Conservation (phyloP, 2,329 filamentous ascomycete genomes). For the Curvularia spicifera region DNA sequence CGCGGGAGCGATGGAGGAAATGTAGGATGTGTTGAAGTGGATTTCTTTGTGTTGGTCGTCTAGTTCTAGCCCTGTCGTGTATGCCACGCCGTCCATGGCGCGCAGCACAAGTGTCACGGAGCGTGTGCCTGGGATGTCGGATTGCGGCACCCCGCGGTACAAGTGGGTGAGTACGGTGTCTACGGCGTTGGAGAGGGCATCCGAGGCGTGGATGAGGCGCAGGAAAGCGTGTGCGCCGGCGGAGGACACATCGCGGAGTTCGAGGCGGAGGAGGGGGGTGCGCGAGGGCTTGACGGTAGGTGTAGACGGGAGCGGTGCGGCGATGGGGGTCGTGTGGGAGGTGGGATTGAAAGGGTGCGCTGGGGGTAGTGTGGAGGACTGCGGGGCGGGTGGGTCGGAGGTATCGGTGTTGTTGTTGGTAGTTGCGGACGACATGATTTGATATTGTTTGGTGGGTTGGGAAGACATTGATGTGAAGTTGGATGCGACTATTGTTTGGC, state of each 20-base stretch:
- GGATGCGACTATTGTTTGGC: not conserved
- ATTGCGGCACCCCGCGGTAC: slow-evolving; percentile 58
- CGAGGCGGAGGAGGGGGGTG: slow-evolving; percentile 56
- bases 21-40: slow-evolving; percentile 81
- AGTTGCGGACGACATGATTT: slow-evolving; percentile 41
- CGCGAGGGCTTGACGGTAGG: slow-evolving; percentile 38
- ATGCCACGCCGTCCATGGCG: slow-evolving; percentile 82
- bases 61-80: slow-evolving; percentile 80
- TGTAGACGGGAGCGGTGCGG: not conserved
- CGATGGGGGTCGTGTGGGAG: not conserved
- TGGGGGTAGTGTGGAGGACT: slow-evolving; percentile 39
- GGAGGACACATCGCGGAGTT: slow-evolving; percentile 59
- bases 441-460: slow-evolving; percentile 44
- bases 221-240: slow-evolving; percentile 72
- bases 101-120: slow-evolving; percentile 85
- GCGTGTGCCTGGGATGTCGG: slow-evolving; percentile 68
- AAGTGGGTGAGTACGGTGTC: slow-evolving; percentile 73
- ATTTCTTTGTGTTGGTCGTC: slow-evolving; percentile 92
- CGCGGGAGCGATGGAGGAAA: slow-evolving; percentile 54
- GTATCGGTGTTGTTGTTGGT: slow-evolving; percentile 2
- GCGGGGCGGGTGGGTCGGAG: slow-evolving; percentile 31
- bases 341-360: slow-evolving; percentile 16
- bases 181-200: slow-evolving; percentile 68
- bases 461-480: slow-evolving; percentile 20
- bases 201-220: slow-evolving; percentile 65